A percentile compares a stretch with the other conserved stretches of the same genome.
These are phyloP conservation scores for Lactarius psammicola DNA, from an alignment of 768 basidiomycete genomes.

Conservation along the genomic window DNA sequence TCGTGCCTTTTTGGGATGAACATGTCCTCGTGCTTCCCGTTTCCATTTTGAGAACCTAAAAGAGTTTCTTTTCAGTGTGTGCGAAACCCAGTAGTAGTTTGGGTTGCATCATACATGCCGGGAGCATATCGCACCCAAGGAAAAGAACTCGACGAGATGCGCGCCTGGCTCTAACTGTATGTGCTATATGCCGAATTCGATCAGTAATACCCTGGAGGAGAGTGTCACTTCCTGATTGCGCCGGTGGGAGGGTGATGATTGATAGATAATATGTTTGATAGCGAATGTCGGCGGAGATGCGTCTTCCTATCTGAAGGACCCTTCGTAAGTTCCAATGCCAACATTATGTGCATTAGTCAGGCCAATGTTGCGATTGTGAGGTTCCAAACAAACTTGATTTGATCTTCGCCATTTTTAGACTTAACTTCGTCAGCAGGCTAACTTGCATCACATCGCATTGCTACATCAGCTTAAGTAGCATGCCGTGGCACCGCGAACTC, in stretches of 20 bases:
- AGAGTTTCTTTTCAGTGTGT: too few relatives aligned
- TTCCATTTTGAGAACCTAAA: too few relatives aligned
- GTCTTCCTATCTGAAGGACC: constrained; percentile 31
- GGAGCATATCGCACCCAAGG: neutral
- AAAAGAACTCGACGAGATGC: neutral
- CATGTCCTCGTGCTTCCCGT: constrained; percentile 6
- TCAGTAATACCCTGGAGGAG: neutral
- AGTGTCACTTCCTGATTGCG: constrained; percentile 16
- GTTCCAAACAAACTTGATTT: too few relatives aligned
- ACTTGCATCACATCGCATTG: too few relatives aligned
- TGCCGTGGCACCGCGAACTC: too few relatives aligned
- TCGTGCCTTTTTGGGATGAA: constrained; percentile 23
- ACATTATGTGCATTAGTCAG: too few relatives aligned
- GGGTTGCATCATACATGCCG: neutral
- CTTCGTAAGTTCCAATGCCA: constrained; percentile 35
- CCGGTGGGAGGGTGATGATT: constrained; percentile 7
- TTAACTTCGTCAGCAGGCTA: too few relatives aligned
- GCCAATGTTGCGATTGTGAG: too few relatives aligned
- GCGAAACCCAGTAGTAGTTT: neutral
- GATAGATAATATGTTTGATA: constrained; percentile 32
- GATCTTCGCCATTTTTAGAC: too few relatives aligned
- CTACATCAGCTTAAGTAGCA: too few relatives aligned
- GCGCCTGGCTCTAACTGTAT: neutral
- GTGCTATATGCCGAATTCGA: neutral
- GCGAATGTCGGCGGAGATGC: constrained; percentile 30